phyloP scores from a whole-genome alignment of 78 protist species.

The Corallochytrium limacisporum region DNA sequence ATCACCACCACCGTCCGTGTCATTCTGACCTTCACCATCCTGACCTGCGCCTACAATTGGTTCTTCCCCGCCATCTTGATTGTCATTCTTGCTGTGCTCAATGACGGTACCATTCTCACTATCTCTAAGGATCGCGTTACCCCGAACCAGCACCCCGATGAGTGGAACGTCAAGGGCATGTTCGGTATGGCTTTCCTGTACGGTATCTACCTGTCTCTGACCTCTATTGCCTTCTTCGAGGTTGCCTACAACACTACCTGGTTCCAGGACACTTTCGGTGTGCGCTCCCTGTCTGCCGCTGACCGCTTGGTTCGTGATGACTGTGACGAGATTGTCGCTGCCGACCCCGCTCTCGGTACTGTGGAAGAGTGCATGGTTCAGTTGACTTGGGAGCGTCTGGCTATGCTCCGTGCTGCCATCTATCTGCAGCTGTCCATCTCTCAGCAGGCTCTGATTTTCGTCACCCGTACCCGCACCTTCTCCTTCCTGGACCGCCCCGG shows the following conservation, averaged over 20 bases:
- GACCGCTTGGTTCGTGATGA: no score
- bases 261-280: constrained; percentile 24
- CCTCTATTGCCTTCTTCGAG: constrained; percentile 47
- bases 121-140: constrained; percentile 55
- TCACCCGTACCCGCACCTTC: constrained; percentile 39
- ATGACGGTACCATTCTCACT: constrained; percentile 67
- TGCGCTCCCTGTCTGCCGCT: no score
- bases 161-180: constrained; percentile 30
- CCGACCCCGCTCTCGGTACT: no score
- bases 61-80: constrained; percentile 59
- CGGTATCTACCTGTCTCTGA: constrained; percentile 44
- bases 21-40: constrained; percentile 43
- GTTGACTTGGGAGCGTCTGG: constrained; percentile 3
- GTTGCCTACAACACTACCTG: constrained; percentile 19
- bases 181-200: constrained; percentile 28
- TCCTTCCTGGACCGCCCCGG: constrained; percentile 56
- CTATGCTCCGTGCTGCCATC: constrained; percentile 39
- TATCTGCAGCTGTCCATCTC: constrained; percentile 51
- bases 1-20: constrained; percentile 46
- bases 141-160: constrained; percentile 46
- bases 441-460: constrained; percentile 53
- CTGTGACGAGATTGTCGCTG: no score
- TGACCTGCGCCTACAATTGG: constrained; percentile 23
- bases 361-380: constrained; percentile 5
- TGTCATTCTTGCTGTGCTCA: constrained; percentile 58